A percentile compares a stretch with the other conserved stretches of the same genome.
phyloP scores from a whole-genome alignment of 2,329 filamentous ascomycete genomes.

The Cercospora zeina region DNA sequence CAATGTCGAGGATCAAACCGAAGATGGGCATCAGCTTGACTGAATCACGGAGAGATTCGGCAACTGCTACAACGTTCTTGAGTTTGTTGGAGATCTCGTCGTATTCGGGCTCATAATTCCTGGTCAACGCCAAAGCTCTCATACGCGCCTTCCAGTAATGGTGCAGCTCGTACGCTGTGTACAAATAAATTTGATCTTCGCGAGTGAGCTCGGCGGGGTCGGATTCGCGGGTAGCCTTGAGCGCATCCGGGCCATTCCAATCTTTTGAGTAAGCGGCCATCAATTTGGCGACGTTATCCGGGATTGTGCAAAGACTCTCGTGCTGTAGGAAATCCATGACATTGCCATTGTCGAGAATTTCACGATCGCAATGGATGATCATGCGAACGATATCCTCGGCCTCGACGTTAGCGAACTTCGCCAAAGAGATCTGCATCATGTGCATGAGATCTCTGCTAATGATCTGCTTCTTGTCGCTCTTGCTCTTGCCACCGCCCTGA shows the following conservation, averaged over 20 bases:
- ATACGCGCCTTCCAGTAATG: slow-evolving; percentile 99
- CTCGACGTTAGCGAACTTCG: slow-evolving; percentile 84
- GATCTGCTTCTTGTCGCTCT: slow-evolving; percentile 95
- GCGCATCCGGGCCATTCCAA: slow-evolving; percentile 86
- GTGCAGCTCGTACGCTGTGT: slow-evolving; percentile 88
- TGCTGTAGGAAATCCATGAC: slow-evolving; percentile 97
- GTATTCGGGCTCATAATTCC: slow-evolving; percentile 82
- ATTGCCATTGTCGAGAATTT: slow-evolving; percentile 82
- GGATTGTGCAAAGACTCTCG: slow-evolving; percentile 87
- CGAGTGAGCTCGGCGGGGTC: slow-evolving; percentile 86
- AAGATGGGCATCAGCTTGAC: slow-evolving; percentile 94
- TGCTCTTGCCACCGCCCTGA: slow-evolving; percentile 62
- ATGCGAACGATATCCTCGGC: slow-evolving; percentile 85
- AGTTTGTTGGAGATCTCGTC: slow-evolving; percentile 87
- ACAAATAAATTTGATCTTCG: slow-evolving; percentile 93
- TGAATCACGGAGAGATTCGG: slow-evolving; percentile 86
- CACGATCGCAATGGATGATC: slow-evolving; percentile 92
- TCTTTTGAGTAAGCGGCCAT: slow-evolving; percentile 96
- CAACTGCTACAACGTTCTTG: slow-evolving; percentile 79
- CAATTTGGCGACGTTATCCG: slow-evolving; percentile 84
- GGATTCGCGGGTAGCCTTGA: slow-evolving; percentile 74
- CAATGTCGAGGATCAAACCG: slow-evolving; percentile 92
- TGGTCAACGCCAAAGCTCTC: slow-evolving; percentile 81
- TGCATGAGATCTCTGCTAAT: slow-evolving; percentile 88
- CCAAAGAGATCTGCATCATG: slow-evolving; percentile 86